A percentile compares a stretch with the other conserved stretches of the same genome.
Evolutionary conservation across 805 yeast genomes (phyloP).

Genomic region (Danielozyma ontarioensis): DNA sequence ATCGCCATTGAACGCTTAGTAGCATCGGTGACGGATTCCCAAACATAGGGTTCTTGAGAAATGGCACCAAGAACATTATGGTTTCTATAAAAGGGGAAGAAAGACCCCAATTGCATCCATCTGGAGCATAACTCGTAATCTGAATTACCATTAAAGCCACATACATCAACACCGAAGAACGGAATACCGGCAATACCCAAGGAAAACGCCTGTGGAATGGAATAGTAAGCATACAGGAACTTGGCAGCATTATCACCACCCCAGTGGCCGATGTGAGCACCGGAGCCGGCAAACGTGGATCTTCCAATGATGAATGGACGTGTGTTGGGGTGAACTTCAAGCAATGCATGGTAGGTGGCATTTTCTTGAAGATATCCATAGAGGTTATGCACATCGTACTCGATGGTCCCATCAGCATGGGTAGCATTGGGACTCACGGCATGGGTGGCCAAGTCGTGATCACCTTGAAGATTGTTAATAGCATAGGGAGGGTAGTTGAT

Average conservation of each 20-base stretch:
- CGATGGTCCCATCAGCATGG: constrained; percentile 20
- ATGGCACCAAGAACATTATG: constrained; percentile 21
- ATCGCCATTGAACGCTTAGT: constrained; percentile 24
- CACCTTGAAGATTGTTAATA: constrained; percentile 20
- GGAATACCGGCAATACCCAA: constrained; percentile 20
- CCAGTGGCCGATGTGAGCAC: constrained; percentile 18
- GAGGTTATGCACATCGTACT: constrained; percentile 22
- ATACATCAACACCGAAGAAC: constrained; percentile 21
- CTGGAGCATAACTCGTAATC: constrained; percentile 22
- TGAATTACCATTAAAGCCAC: constrained; percentile 21
- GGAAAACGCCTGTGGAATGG: constrained; percentile 20
- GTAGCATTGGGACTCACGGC: constrained; percentile 25
- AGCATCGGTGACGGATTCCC: constrained; percentile 23
- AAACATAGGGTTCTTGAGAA: constrained; percentile 26
- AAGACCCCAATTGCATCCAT: constrained; percentile 30
- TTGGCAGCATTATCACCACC: constrained; percentile 20
- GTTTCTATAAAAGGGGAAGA: constrained; percentile 30
- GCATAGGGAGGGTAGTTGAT: constrained; percentile 30
- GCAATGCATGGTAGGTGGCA: constrained; percentile 14
- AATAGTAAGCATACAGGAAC: constrained; percentile 15
- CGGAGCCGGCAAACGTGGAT: constrained; percentile 18
- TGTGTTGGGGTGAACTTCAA: constrained; percentile 12
- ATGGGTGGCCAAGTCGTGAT: constrained; percentile 17
- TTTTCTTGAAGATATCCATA: constrained; percentile 18
- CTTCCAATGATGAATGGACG: constrained; percentile 20